Conservation (phyloP, 2,329 filamentous ascomycete species). For the Phialemonium atrogriseum region DNA sequence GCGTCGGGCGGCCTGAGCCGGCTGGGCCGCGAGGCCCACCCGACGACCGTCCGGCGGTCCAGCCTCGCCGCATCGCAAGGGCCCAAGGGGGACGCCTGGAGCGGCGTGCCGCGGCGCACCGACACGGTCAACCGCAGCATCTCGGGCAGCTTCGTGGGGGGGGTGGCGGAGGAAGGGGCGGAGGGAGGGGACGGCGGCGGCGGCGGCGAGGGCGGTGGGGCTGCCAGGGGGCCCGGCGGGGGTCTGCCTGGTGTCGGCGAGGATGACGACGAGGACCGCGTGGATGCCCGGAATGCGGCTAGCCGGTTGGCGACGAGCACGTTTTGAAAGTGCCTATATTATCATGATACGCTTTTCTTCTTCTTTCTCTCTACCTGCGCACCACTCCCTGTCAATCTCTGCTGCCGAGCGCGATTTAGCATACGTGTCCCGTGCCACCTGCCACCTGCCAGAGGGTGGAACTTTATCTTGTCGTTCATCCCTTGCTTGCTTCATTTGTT, state of each 20-base stretch:
- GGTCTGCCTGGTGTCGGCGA: constrained; percentile 56
- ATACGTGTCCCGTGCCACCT: too few relatives aligned
- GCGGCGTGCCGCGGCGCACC: constrained; percentile 76
- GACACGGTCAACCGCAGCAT: constrained; percentile 73
- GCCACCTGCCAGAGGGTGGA: too few relatives aligned
- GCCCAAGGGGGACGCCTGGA: constrained; percentile 97
- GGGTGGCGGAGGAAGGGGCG: constrained; percentile 53
- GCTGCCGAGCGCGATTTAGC: too few relatives aligned
- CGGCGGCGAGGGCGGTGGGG: constrained; percentile 30
- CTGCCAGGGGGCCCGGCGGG: constrained; percentile 17
- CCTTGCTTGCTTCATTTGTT: too few relatives aligned
- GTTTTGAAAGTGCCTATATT: too few relatives aligned
- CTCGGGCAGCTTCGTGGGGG: constrained; percentile 62
- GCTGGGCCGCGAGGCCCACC: constrained; percentile 81
- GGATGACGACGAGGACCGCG: constrained; percentile 84
- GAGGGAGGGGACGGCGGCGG: constrained; percentile 26
- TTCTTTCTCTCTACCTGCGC: too few relatives aligned
- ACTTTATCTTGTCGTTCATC: too few relatives aligned
- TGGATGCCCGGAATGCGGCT: constrained; percentile 93
- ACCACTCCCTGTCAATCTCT: too few relatives aligned
- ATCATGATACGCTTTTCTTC: too few relatives aligned
- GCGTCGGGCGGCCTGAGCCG: constrained; percentile 81
- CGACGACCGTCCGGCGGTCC: constrained; percentile 55
- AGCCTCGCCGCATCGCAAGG: constrained; percentile 84
- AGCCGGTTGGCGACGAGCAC: constrained; percentile 90